Conservation (phyloP, 73 alveolate genomes). For the Uronychia setigera region DNA sequence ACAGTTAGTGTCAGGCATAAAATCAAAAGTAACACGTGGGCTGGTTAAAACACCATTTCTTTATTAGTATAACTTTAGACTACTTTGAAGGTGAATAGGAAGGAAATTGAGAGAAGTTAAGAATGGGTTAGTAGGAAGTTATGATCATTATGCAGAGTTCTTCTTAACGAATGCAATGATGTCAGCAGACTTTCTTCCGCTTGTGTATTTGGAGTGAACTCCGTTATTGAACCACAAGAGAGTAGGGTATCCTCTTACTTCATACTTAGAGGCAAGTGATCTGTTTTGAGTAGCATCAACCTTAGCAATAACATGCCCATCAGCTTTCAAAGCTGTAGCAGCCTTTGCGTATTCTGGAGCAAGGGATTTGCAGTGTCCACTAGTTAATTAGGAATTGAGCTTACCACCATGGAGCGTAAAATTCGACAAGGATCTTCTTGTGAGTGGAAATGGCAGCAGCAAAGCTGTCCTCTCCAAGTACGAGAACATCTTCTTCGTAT, state of each 20-base stretch:
- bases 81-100: too few relatives aligned
- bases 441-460: constrained; percentile 53
- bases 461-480: constrained; percentile 70
- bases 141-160: constrained; percentile 89
- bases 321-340: constrained; percentile 69
- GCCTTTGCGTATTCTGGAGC: constrained; percentile 85
- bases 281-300: constrained; percentile 94
- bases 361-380: constrained; percentile 90
- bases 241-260: constrained; percentile 96
- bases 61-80: too few relatives aligned
- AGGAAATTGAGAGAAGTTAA: too few relatives aligned
- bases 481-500: constrained; percentile 67
- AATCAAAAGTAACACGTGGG: too few relatives aligned
- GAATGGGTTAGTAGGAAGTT: too few relatives aligned
- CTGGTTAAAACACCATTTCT: too few relatives aligned
- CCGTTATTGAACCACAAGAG: constrained; percentile 83
- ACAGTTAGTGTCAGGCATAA: too few relatives aligned
- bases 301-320: constrained; percentile 84
- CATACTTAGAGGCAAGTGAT: constrained; percentile 83
- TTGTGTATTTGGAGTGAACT: constrained; percentile 81
- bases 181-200: constrained; percentile 94
- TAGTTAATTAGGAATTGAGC: neutral
- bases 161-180: constrained; percentile 91
- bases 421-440: constrained; percentile 63
- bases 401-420: constrained; percentile 84